Percentiles rank a stretch among this genome's conserved stretches.
Evolutionary conservation across 1,139 yeast genomes (phyloP).

Genomic region (Taphrina wiesneri): DNA sequence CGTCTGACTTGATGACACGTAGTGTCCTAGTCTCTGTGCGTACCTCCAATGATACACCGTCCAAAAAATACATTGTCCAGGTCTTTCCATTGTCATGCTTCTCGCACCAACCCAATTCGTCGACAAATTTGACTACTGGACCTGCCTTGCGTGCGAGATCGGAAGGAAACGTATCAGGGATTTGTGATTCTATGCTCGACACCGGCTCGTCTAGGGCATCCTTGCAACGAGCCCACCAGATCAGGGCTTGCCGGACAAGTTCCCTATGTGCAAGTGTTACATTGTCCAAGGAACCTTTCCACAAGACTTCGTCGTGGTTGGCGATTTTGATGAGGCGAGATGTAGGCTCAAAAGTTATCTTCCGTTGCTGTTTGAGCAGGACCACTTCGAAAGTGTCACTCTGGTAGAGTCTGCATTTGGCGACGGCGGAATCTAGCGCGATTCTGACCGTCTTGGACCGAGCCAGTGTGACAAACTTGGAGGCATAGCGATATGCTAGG

Average conservation of each 20-base stretch:
- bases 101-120: constrained; percentile 33
- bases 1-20: not conserved
- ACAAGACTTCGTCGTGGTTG: constrained; percentile 16
- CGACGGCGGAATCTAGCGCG: constrained; percentile 22
- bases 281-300: constrained; percentile 18
- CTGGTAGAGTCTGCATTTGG: constrained; percentile 16
- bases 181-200: not conserved
- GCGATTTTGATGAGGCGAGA: constrained; percentile 15
- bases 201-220: constrained; percentile 19
- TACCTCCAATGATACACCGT: constrained; percentile 10
- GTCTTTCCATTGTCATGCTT: not conserved
- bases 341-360: constrained; percentile 11
- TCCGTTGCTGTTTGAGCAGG: constrained; percentile 11
- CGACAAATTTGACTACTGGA: constrained; percentile 10
- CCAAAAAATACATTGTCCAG: constrained; percentile 26
- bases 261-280: not conserved
- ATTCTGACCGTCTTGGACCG: constrained; percentile 30
- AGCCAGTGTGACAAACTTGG: constrained; percentile 33
- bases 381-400: constrained; percentile 28
- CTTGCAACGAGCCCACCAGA: constrained; percentile 22
- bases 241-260: constrained; percentile 16
- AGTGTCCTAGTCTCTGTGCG: not conserved
- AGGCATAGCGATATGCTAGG: constrained; percentile 35
- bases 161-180: not conserved
- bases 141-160: not conserved